phyloP scores from a whole-genome alignment of 1,284 basidiomycete genomes.

The Cryptococcus sp. region DNA sequence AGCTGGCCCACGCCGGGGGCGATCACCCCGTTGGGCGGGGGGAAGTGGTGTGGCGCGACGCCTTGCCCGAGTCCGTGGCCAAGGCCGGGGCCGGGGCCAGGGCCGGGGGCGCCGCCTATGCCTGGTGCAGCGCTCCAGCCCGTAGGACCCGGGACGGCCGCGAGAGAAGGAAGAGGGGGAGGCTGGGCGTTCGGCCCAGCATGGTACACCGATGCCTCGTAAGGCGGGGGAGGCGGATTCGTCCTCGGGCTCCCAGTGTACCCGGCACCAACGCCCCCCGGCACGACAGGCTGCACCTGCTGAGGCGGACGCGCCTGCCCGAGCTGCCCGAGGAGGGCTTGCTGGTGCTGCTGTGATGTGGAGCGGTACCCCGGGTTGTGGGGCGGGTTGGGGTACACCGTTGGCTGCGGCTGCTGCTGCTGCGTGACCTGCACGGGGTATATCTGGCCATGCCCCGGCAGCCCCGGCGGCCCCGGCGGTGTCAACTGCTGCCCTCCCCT shows the following conservation, averaged over 20 bases:
- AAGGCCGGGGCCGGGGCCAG: not conserved
- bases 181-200: not conserved
- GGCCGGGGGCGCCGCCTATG: not conserved
- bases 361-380: not conserved
- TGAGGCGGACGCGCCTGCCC: not conserved
- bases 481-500: not conserved
- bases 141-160: not conserved
- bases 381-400: slow-evolving; percentile 4
- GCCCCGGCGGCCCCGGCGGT: no score
- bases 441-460: not conserved
- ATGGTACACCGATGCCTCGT: slow-evolving; percentile 2
- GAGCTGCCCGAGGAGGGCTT: not conserved
- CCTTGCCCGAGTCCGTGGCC: not conserved
- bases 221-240: slow-evolving; percentile 3
- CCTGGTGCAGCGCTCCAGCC: not conserved
- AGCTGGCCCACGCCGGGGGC: no score
- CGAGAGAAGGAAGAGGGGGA: not conserved
- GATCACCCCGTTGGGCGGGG: no score
- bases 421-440: slow-evolving; percentile 2
- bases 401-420: not conserved
- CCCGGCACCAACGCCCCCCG: not conserved
- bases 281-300: not conserved
- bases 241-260: slow-evolving; percentile 4
- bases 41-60: not conserved
- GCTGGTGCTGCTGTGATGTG: not conserved